A percentile compares a stretch with the other conserved stretches of the same genome.
Evolutionary conservation across 176 grass and related monocot species (phyloP).

Genomic region (Raddia distichophylla): DNA sequence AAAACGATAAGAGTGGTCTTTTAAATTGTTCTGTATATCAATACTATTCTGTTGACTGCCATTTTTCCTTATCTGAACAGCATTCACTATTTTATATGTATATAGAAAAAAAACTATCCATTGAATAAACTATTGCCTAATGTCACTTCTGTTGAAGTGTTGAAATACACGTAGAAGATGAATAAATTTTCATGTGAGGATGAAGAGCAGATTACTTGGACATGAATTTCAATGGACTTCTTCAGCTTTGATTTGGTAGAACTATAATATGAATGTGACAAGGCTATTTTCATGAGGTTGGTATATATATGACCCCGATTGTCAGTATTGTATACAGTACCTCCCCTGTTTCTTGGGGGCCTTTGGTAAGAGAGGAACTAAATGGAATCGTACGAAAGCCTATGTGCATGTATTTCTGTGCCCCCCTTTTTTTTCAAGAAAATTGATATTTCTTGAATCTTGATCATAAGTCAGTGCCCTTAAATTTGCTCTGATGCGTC

Average conservation of each 20-base stretch:
- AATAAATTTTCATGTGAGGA: neutral
- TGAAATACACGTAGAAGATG: neutral
- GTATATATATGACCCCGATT: neutral
- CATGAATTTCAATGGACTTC: neutral
- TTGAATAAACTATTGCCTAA: neutral
- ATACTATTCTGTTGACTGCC: neutral
- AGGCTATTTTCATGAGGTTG: neutral
- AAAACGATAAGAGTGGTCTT: constrained; percentile 12
- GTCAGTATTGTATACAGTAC: neutral
- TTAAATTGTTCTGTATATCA: neutral
- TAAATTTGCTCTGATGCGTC: neutral
- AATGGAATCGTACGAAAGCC: neutral
- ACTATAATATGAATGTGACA: constrained; percentile 4
- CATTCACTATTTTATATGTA: neutral
- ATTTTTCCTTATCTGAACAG: neutral
- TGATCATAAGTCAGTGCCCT: neutral
- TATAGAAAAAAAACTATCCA: neutral
- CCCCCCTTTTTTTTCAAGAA: neutral
- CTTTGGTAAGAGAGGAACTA: neutral
- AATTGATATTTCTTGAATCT: neutral
- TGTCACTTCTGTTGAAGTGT: neutral
- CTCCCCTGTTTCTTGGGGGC: neutral
- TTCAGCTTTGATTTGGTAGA: neutral
- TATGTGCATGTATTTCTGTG: neutral
- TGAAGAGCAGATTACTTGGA: neutral